Base-by-base conservation (phyloP, 495 filamentous ascomycete species). In the Daldinia vernicosa region DNA sequence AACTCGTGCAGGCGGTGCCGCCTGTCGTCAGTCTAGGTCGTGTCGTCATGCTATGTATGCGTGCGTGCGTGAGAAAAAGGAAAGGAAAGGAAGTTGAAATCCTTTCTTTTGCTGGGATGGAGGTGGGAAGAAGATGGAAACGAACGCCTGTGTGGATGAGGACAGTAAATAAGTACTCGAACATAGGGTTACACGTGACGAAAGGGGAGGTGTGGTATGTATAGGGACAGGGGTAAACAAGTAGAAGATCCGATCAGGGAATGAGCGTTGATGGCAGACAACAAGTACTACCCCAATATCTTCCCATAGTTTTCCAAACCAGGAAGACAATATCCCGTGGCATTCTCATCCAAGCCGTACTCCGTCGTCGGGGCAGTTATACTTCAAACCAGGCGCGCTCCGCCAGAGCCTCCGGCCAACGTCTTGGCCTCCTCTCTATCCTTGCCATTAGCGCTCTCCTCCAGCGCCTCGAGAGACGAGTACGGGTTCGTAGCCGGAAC, bases 391-490 rank as follows among this genome's bases (percentile, higher is more conserved):
- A 53, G 50, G 28, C 65, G 70, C 32, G 56, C 69, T 43, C 69
- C 69, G 50, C 56, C 53, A 55, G 60, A 57, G 39, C 30, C 37
- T 6, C 35, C 3, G 4, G 19, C 26, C 30, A 57, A 43, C 26
- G 12, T 12, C 14, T 39, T 15, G 9, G 19, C 0, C 17, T 62
- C 52, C 3, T 67, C 70, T 30, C 57, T 43, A 15, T 6, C 50
- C 8, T 27, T 51, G 17, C 7, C 56, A 4, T 28, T 53, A 9
- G 4, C 32, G 6, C 17, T 39, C 37, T 69, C 66, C 1, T 59
- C 57, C 1, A 73, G 55, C 28, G 65, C 56, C 27, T 61, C 65
- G 37, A 72, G 70, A 3, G 70, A 72, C 0, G 70, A 54, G 28
- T 66, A 73, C 4, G 70, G 70, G 57, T 73, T 73, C 0, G 40